These are phyloP conservation scores for Chaetomium olivaceum DNA, from an alignment of 2,329 filamentous ascomycete species.

Conservation along the genomic window DNA sequence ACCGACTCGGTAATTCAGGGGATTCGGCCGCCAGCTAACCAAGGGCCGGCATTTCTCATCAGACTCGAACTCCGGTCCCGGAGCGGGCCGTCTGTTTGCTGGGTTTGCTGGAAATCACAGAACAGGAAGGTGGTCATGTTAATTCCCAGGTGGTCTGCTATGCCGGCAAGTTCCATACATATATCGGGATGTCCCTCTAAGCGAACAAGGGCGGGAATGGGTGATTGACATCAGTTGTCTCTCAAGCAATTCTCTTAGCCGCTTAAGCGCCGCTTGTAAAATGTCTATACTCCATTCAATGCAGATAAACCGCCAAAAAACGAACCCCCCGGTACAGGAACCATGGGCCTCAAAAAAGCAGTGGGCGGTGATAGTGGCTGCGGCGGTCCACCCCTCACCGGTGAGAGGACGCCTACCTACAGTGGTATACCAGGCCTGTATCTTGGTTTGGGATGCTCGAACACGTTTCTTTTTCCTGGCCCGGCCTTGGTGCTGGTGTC, in stretches of 20 bases:
- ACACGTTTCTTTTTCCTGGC: neutral
- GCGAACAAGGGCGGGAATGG: neutral
- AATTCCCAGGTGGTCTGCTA: neutral
- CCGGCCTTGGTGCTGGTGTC: too few species aligned
- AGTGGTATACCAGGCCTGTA: neutral
- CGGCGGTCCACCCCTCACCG: constrained; percentile 15
- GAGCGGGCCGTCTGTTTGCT: neutral
- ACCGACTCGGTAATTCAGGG: too few species aligned
- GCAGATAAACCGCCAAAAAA: neutral
- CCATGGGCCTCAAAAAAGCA: neutral
- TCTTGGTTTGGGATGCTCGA: neutral
- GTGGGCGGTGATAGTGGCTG: constrained; percentile 11
- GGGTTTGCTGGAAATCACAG: neutral
- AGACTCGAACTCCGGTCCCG: neutral
- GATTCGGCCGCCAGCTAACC: too few species aligned
- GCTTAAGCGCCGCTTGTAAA: too few species aligned
- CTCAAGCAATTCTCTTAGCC: too few species aligned
- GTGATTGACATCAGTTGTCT: too few species aligned
- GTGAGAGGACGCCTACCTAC: neutral
- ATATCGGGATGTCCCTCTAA: neutral
- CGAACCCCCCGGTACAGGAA: neutral
- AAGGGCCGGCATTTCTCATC: neutral
- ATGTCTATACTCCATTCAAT: too few species aligned
- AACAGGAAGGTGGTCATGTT: constrained; percentile 5
- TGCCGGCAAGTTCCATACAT: neutral